A percentile compares a stretch with the other conserved stretches of the same genome.
These are phyloP conservation scores for Angophora floribunda DNA, from an alignment of 345 rosid genomes.

Conservation along the genomic window DNA sequence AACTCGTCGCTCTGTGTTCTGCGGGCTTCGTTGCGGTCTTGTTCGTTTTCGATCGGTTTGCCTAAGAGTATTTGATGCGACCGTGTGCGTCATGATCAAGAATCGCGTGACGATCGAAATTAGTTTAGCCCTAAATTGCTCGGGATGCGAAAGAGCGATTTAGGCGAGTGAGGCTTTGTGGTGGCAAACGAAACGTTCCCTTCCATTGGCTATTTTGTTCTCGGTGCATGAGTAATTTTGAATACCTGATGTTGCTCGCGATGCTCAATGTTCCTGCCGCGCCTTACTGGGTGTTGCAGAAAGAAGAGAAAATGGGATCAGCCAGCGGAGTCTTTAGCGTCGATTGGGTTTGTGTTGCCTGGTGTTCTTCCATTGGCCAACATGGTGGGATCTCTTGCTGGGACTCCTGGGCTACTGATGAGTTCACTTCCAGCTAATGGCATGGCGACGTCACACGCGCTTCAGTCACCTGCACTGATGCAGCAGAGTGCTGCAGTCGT, in stretches of 20 bases:
- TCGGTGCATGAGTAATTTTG: background rate
- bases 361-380: conserved; percentile 24
- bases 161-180: background rate
- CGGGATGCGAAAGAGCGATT: background rate
- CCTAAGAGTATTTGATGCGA: background rate
- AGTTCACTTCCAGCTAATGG: conserved; percentile 10
- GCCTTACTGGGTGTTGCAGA: conserved; percentile 15
- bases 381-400: conserved; percentile 26
- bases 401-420: conserved; percentile 16
- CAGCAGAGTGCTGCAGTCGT: conserved; percentile 13
- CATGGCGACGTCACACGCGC: conserved; percentile 8
- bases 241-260: background rate
- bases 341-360: conserved; percentile 26
- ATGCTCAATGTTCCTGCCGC: background rate
- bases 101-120: background rate
- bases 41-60: background rate
- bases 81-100: background rate
- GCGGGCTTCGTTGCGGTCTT: background rate
- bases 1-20: background rate
- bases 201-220: background rate
- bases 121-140: background rate
- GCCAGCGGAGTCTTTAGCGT: conserved; percentile 58
- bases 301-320: conserved; percentile 94
- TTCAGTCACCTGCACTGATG: conserved; percentile 11
- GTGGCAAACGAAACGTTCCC: background rate